A percentile compares a stretch with the other conserved stretches of the same genome.
Evolutionary conservation across 176 grass and related monocot genomes (phyloP).

Genomic region (Saccharum officinarum): DNA sequence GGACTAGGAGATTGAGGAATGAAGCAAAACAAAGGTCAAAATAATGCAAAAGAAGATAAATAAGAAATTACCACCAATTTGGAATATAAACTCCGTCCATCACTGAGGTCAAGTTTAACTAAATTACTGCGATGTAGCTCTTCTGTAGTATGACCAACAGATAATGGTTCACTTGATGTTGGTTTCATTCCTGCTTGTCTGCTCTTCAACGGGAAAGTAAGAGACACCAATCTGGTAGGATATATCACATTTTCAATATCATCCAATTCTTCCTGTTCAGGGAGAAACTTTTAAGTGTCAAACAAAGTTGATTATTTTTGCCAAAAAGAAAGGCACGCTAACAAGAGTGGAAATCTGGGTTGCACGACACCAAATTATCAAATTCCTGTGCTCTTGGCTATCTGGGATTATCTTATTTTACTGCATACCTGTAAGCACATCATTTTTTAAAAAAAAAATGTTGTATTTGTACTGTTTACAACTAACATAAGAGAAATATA

Average conservation of each 20-base stretch:
- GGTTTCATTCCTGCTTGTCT: conserved; percentile 25
- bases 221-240: conserved; percentile 64
- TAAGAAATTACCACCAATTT: conserved; percentile 87
- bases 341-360: not conserved
- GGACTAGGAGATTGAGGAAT: conserved; percentile 15
- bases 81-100: conserved; percentile 70
- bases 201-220: conserved; percentile 55
- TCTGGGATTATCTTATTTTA: not conserved
- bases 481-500: conserved; percentile 5
- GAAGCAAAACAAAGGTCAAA: not conserved
- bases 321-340: not conserved
- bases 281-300: conserved; percentile 21
- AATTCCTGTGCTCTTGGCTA: not conserved
- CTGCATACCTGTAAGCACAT: not conserved
- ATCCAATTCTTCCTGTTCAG: conserved; percentile 50
- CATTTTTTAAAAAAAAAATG: not conserved
- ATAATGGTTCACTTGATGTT: conserved; percentile 29
- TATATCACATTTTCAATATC: conserved; percentile 64
- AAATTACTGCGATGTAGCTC: conserved; percentile 49
- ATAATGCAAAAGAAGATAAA: conserved; percentile 16
- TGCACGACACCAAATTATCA: not conserved
- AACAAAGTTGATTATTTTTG: not conserved
- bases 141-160: conserved; percentile 22
- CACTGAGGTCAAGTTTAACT: conserved; percentile 74
- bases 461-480: not conserved